phyloP scores from a whole-genome alignment of 768 basidiomycete genomes.

The Russula foetens region DNA sequence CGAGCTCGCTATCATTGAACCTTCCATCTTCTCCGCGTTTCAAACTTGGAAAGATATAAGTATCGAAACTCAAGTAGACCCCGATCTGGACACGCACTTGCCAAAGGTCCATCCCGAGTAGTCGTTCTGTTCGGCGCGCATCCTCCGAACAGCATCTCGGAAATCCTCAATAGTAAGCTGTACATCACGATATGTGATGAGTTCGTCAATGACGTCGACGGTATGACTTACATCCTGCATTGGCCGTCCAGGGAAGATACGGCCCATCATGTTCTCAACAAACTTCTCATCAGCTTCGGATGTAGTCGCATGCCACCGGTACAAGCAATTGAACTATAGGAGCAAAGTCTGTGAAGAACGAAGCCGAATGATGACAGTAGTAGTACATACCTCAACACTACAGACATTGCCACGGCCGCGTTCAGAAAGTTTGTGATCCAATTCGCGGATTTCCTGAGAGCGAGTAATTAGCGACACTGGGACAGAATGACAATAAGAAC shows the following conservation, averaged over 20 bases:
- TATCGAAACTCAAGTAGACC: neutral
- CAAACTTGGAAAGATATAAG: slow-evolving; percentile 34
- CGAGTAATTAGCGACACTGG: neutral
- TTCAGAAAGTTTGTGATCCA: slow-evolving; percentile 51
- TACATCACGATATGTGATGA: neutral
- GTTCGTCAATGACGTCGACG: neutral
- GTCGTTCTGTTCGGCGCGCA: slow-evolving; percentile 36
- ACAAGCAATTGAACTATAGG: no score
- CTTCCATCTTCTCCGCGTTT: slow-evolving; percentile 51
- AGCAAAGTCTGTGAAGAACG: no score
- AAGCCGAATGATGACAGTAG: no score
- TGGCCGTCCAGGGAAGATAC: slow-evolving; percentile 46
- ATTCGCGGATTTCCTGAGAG: slow-evolving; percentile 52
- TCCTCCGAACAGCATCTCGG: slow-evolving; percentile 32
- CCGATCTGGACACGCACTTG: no score
- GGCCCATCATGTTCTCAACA: no score
- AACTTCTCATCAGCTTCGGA: no score
- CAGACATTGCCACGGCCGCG: no score
- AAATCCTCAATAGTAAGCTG: no score
- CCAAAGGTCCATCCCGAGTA: slow-evolving; percentile 60
- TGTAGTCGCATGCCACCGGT: no score
- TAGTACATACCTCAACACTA: no score
- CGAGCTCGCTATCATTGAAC: slow-evolving; percentile 65
- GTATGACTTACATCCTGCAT: no score
- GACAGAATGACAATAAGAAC: neutral